These are phyloP conservation scores for Yarrowia porcina DNA, from an alignment of 805 yeast genomes.

Conservation along the genomic window DNA sequence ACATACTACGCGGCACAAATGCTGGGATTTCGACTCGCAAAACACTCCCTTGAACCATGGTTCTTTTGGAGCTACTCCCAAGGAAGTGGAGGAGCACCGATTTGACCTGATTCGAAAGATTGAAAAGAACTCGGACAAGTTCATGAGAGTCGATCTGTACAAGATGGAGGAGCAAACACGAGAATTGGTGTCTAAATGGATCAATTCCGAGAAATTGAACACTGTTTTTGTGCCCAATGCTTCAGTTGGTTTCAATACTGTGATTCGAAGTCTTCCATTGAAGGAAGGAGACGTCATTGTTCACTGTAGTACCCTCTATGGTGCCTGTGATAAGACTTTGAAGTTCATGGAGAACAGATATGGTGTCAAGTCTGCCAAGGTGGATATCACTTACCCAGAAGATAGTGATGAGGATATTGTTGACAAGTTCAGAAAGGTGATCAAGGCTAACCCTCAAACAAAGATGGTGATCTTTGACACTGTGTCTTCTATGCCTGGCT, in stretches of 20 bases:
- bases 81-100: constrained; percentile 44
- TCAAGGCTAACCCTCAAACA: constrained; percentile 34
- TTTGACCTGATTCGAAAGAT: constrained; percentile 36
- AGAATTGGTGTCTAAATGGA: constrained; percentile 42
- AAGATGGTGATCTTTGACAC: constrained; percentile 52
- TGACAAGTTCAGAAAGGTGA: constrained; percentile 32
- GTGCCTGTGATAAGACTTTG: constrained; percentile 52
- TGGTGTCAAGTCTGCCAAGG: constrained; percentile 41
- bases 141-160: constrained; percentile 37
- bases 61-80: constrained; percentile 58
- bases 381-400: constrained; percentile 47
- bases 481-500: constrained; percentile 64
- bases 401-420: constrained; percentile 43
- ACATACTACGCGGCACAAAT: constrained; percentile 31
- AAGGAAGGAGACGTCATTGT: constrained; percentile 51
- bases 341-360: constrained; percentile 33
- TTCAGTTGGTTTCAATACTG: constrained; percentile 55
- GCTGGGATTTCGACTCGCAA: constrained; percentile 46
- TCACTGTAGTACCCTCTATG: constrained; percentile 50
- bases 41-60: constrained; percentile 59
- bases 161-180: constrained; percentile 40
- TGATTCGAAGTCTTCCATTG: constrained; percentile 54
- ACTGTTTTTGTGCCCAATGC: constrained; percentile 59
- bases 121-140: constrained; percentile 49
- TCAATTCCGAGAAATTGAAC: constrained; percentile 48